Evolutionary conservation across 805 yeast genomes (phyloP).

Genomic region (Starmerella apicola): DNA sequence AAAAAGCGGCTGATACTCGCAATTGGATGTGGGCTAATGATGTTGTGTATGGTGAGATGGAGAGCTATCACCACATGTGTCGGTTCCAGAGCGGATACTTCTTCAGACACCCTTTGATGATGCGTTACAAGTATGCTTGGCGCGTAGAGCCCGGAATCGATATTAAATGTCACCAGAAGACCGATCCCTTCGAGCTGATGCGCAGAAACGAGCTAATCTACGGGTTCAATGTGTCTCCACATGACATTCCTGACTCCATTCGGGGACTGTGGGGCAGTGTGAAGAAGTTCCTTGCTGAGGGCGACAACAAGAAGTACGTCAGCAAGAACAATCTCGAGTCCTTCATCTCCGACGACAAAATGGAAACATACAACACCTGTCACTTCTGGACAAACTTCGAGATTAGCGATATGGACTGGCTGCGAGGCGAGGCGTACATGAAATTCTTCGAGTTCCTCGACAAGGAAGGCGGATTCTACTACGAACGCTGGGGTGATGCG

Average conservation of each 20-base stretch:
- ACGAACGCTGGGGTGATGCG: conserved; percentile 93
- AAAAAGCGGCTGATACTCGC: conserved; percentile 36
- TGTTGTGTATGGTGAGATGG: conserved; percentile 46
- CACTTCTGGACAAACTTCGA: conserved; percentile 88
- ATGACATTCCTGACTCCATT: conserved; percentile 52
- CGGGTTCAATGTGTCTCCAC: conserved; percentile 56
- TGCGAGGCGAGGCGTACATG: conserved; percentile 60
- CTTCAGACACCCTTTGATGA: conserved; percentile 45
- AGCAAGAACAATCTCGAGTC: conserved; percentile 48
- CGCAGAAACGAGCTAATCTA: conserved; percentile 42
- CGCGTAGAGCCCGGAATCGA: conserved; percentile 61
- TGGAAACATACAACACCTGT: conserved; percentile 63
- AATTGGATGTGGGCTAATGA: conserved; percentile 33
- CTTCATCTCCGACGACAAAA: conserved; percentile 58
- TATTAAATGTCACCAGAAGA: conserved; percentile 46
- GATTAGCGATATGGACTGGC: conserved; percentile 59
- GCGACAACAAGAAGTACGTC: conserved; percentile 43
- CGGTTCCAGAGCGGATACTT: conserved; percentile 68
- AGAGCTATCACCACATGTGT: conserved; percentile 68
- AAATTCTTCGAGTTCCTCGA: conserved; percentile 66
- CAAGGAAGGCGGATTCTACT: conserved; percentile 79
- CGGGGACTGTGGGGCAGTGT: conserved; percentile 51
- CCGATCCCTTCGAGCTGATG: conserved; percentile 53
- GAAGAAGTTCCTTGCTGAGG: conserved; percentile 25
- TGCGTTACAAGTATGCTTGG: conserved; percentile 60